Base-by-base conservation (phyloP, 2,329 filamentous ascomycete species). In the Calycina marina region DNA sequence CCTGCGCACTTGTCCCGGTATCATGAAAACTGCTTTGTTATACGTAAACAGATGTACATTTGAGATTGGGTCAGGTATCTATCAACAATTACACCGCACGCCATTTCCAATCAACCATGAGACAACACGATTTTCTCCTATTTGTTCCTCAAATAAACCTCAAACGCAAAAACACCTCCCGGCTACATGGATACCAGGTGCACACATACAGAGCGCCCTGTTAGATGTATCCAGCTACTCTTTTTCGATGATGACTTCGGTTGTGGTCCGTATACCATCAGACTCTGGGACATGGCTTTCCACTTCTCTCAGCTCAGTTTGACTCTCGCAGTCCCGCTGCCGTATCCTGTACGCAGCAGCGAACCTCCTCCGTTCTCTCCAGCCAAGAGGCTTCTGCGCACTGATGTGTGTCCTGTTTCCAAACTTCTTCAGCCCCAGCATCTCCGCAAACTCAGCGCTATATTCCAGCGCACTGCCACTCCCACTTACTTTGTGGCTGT, bases 331-430 rank as follows among this genome's bases (percentile, higher is more conserved):
- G 9, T 30, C 29, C 3, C 14, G 28, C n/a, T 14, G 17, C 6
- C 17, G 27, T 14, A 4, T 16, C n/a, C 18, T 36, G 38, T n/a
- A 25, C 22, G 3, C 13, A 24, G 16, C n/a, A 18, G 20, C 28
- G 14, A 8, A 33, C 32, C 24, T 18, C 30, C 25, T 14, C 31
- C 14, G 13, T 18, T 6, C 25, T 30, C 14, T 22, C 34, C 16
- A 20, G 8, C 8, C 34, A 10, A 11, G 28, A 32, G 5, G 25
- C 30, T 11, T 36, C 22, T 37, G 37, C 4, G 45, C 43, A 9
- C 37, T 36, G 13, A 47, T 46, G n/a, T 41, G 26, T 6, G 46
- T 49, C 6, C 40, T 47, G 14, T 44, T 41, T 11, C 42, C 43
- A 4, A 41, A 37, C 14, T 37, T 25, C 14, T 36, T 43, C 14